Conservation (phyloP, 306 rosid species). For the Sechiopsis laciniata region DNA sequence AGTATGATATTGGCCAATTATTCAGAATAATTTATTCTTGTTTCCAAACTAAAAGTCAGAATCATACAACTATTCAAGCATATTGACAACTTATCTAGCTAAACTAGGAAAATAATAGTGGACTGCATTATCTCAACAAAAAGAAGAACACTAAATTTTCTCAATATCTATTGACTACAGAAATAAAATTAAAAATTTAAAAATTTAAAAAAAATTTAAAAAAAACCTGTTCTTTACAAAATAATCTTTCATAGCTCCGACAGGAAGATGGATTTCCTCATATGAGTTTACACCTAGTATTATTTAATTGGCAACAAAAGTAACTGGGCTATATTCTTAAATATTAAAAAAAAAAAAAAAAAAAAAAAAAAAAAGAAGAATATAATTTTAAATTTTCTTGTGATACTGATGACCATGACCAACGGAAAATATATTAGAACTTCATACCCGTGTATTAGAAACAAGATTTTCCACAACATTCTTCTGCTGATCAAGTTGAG, state of each 20-base stretch:
- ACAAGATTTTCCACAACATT: slow-evolving; percentile 88
- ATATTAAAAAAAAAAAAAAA: too few species aligned
- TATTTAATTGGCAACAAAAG: not conserved
- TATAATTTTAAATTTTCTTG: not conserved
- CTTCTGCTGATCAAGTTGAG: slow-evolving; percentile 97
- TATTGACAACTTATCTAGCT: not conserved
- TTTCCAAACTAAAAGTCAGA: not conserved
- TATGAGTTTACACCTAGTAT: not conserved
- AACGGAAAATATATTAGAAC: not conserved
- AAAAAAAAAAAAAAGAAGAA: too few species aligned
- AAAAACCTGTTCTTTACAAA: not conserved
- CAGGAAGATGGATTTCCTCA: not conserved
- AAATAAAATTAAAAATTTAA: too few species aligned
- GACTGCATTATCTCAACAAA: slow-evolving; percentile 4
- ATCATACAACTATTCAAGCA: not conserved
- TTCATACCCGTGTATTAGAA: slow-evolving; percentile 71
- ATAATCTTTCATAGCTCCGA: not conserved
- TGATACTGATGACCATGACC: too few species aligned
- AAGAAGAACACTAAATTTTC: not conserved
- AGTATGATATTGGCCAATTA: not conserved
- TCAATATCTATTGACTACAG: too few species aligned
- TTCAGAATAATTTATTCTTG: too few species aligned
- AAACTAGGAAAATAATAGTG: not conserved
- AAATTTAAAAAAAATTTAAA: too few species aligned
- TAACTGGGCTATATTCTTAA: not conserved